phyloP scores from a whole-genome alignment of 345 rosid genomes.

The Gossypium thurberi region DNA sequence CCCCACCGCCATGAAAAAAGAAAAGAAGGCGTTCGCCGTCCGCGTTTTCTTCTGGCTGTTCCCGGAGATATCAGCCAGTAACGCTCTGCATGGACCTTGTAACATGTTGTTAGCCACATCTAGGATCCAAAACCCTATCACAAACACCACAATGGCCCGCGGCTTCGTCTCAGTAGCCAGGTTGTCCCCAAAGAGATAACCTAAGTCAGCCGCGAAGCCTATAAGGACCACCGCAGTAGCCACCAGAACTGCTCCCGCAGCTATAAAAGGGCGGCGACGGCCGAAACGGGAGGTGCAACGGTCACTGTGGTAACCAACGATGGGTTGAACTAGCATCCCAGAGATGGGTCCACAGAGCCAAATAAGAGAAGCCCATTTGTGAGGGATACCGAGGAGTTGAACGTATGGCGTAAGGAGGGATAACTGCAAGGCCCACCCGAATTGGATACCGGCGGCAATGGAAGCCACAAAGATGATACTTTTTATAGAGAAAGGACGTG shows the following conservation, averaged over 20 bases:
- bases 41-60: constrained; percentile 45
- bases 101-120: constrained; percentile 72
- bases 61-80: constrained; percentile 75
- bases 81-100: constrained; percentile 79
- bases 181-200: constrained; percentile 41
- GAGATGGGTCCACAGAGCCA: constrained; percentile 80
- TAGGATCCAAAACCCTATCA: constrained; percentile 65
- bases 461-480: constrained; percentile 45
- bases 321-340: constrained; percentile 66
- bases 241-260: constrained; percentile 37
- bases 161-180: constrained; percentile 22
- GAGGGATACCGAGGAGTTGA: constrained; percentile 60
- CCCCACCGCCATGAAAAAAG: too few relatives aligned
- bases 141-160: constrained; percentile 48
- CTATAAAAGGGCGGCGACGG: constrained; percentile 65
- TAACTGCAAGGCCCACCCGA: constrained; percentile 76
- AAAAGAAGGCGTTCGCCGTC: too few relatives aligned
- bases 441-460: constrained; percentile 62
- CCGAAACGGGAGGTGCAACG: constrained; percentile 54
- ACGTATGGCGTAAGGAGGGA: constrained; percentile 70
- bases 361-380: constrained; percentile 57
- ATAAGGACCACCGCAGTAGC: constrained; percentile 51
- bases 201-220: constrained; percentile 59
- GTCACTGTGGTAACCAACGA: constrained; percentile 64
- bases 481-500: constrained; percentile 5